Conservation (phyloP, 2,329 filamentous ascomycete genomes). For the Acrodontium crateriforme region DNA sequence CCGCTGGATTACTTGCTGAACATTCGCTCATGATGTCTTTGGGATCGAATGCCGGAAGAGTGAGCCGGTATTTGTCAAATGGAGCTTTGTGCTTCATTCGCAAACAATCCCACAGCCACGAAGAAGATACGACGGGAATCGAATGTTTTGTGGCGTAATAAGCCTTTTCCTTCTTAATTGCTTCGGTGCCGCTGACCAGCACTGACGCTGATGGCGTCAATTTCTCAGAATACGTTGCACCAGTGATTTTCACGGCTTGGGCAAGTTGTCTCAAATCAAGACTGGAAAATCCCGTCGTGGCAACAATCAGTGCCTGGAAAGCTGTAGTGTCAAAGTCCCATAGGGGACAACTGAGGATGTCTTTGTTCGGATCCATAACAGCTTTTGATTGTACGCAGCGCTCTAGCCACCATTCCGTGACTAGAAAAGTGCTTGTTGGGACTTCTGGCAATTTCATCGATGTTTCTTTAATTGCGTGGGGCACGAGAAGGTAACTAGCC, state of each 20-base stretch:
- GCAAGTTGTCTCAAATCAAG: conserved; percentile 77
- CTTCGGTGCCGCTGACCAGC: conserved; percentile 47
- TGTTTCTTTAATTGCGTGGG: conserved; percentile 18
- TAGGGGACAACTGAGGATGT: conserved; percentile 68
- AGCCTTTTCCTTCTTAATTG: conserved; percentile 56
- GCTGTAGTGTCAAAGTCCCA: conserved; percentile 33
- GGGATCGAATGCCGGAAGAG: conserved; percentile 10
- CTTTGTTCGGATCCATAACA: conserved; percentile 53
- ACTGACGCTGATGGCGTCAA: conserved; percentile 60
- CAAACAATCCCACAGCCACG: conserved; percentile 80
- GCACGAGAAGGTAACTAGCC: conserved; percentile 19
- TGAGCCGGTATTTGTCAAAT: conserved; percentile 25
- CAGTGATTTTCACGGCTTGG: conserved; percentile 54
- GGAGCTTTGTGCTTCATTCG: conserved; percentile 34
- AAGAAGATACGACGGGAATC: conserved; percentile 65
- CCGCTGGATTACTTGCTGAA: conserved; percentile 7
- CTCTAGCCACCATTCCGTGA: conserved; percentile 92
- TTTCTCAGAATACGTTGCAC: conserved; percentile 67
- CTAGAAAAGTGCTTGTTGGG: conserved; percentile 27
- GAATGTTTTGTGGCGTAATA: conserved; percentile 59
- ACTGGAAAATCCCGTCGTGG: conserved; percentile 68
- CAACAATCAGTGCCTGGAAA: conserved; percentile 22
- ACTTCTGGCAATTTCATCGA: conserved; percentile 10
- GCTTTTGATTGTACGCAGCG: conserved; percentile 66
- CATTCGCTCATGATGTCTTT: conserved; percentile 4